Base-by-base conservation (phyloP, 768 basidiomycete genomes). In the Podaxis carcinomalis region DNA sequence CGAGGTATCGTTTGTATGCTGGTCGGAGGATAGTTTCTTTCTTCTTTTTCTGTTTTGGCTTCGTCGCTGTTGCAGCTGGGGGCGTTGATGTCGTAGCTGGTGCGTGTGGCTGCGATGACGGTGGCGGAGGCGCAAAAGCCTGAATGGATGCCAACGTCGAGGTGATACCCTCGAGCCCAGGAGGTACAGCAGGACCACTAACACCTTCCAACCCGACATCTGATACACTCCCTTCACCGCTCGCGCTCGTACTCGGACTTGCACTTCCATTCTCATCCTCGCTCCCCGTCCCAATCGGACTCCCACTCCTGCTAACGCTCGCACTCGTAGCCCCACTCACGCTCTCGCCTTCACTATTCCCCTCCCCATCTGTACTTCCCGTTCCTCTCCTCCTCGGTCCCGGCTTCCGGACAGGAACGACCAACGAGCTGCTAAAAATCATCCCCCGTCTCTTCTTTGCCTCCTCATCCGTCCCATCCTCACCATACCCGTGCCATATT, bases 1-100 rank as follows among this genome's bases (percentile, higher is more conserved):
- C 91, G 62, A 98, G 86, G 73, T 97, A 98, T 11, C 95, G 90
- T 74, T 98, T 98, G 77, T 93, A 94, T 3, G 93, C 93, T 1
- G 91, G 81, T 1, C 92, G 85, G 74, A 90, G 81, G 51, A 96
- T 79, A 53, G 86, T 87, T 36, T 90, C 91, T 61, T 84, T 80
- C 6, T 72, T 73, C 53, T 70, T 73, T 6, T 70, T 63, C 7
- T 68, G 62, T 56, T 74, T 73, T 6, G 63, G 28, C 47, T 65
- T 69, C 2, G 61, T 49, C 11, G 47, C 0, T 14, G 40, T 39
- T 61, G 61, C 5, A n/a, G 23, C 23, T 50, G 10, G 10, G 10
- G 50, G 25, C 0, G 67, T 2, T n/a, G 60, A 2, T 37, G 54
- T 28, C 25, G 61, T 44, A 32, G 51, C 56, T 56, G 53, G 10